Evolutionary conservation across 2,329 filamentous ascomycete species (phyloP), one percentile per base, ranked within the genome.

Genomic region (Triangularia verruculosa): DNA sequence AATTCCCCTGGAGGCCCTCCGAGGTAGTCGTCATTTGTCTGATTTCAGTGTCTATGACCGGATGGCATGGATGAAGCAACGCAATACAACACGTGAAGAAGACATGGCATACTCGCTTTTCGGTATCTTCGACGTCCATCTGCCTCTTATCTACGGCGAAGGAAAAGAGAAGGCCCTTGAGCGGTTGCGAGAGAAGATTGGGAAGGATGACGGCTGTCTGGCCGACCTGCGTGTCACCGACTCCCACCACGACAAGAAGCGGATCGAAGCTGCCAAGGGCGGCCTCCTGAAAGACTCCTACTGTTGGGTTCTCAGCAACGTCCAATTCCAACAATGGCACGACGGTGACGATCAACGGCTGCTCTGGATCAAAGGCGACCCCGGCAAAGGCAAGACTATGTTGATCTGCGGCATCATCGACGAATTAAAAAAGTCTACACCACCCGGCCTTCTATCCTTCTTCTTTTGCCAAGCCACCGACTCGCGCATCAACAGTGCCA

Each of bases 331-430:
- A 1, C 28, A 54, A 65, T 77, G 73, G 74, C 65, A 25, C 1
- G 34, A 69, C 5, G 57, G 70, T 12, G 2, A 30, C 0, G 30
- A 68, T 0, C 66, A 17, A 34, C 62, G 53, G 0, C 60, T 78
- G n/a, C 72, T 80, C 72, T 63, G 61, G 61, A 78, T n/a, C n/a
- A n/a, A n/a, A n/a, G n/a, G n/a, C n/a, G n/a, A n/a, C n/a, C n/a
- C n/a, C n/a, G n/a, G n/a, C 1, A 79, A 77, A 25, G 78, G 78
- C 2, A 80, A 80, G 66, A 80, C 77, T 0, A 79, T 80, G 76
- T 66, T 79, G 0, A 34, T 79, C 0, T 75, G 73, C 17, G 74
- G 75, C 1, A 74, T 79, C 34, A 73, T 78, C 28, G 61, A 77
- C 57, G 69, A 63, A 20, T n/a, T 63, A 13, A 28, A 5, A 28